A percentile compares a stretch with the other conserved stretches of the same genome.
phyloP scores from a whole-genome alignment of 2,329 filamentous ascomycete genomes.

The Phoma sp. region DNA sequence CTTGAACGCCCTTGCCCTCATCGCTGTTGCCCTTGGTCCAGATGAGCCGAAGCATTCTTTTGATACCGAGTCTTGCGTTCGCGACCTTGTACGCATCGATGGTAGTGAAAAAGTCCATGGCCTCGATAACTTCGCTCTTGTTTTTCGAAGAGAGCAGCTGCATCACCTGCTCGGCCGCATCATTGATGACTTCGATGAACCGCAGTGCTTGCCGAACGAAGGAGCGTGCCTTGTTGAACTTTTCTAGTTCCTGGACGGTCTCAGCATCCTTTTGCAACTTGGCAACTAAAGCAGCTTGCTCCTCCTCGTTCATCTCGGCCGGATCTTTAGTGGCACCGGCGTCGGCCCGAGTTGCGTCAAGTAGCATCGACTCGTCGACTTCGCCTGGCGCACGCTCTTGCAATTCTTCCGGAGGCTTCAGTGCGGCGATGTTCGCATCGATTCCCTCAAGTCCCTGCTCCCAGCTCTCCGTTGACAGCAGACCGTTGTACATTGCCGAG shows the following conservation, averaged over 20 bases:
- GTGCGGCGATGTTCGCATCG: constrained; percentile 78
- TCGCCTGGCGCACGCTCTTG: constrained; percentile 69
- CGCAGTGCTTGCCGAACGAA: constrained; percentile 93
- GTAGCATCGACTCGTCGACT: constrained; percentile 78
- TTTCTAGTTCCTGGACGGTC: constrained; percentile 85
- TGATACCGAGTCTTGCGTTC: constrained; percentile 88
- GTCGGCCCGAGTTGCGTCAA: constrained; percentile 85
- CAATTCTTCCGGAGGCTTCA: constrained; percentile 81
- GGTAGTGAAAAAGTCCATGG: constrained; percentile 97
- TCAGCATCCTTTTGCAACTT: constrained; percentile 87
- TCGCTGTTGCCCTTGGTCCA: constrained; percentile 99
- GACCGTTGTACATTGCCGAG: constrained; percentile 65
- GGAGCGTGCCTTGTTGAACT: constrained; percentile 83
- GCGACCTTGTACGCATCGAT: constrained; percentile 96
- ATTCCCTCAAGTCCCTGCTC: constrained; percentile 79
- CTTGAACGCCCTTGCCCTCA: constrained; percentile 97
- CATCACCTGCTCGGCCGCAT: constrained; percentile 78
- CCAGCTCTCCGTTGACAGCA: constrained; percentile 87
- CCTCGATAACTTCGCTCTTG: constrained; percentile 98
- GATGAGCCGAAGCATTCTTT: constrained; percentile 93
- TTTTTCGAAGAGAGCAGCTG: constrained; percentile 93
- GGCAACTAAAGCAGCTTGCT: constrained; percentile 73
- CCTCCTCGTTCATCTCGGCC: constrained; percentile 78
- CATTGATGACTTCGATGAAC: constrained; percentile 91
- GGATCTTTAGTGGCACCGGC: constrained; percentile 54